Evolutionary conservation across 208 protist species (phyloP).

Genomic region (Willaertia magna): DNA sequence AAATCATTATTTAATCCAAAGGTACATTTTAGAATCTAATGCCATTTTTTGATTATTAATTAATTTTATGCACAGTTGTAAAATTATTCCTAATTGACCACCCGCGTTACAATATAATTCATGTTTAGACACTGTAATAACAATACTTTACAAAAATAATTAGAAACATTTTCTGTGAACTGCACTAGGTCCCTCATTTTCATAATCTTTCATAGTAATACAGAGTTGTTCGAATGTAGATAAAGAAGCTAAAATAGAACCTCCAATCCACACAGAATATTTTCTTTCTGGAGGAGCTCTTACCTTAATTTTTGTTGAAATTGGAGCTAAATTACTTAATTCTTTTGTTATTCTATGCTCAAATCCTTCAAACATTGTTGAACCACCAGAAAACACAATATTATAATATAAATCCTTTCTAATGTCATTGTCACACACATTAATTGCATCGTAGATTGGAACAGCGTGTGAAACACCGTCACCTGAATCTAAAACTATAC

Average conservation of each 20-base stretch:
- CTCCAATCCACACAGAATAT: slow-evolving; percentile 94
- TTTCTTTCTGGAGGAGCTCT: slow-evolving; percentile 84
- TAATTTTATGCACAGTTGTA: too few relatives aligned
- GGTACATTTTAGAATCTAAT: too few relatives aligned
- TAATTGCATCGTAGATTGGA: slow-evolving; percentile 42
- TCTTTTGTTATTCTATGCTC: slow-evolving; percentile 88
- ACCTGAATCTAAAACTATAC: background rate
- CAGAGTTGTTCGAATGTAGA: slow-evolving; percentile 69
- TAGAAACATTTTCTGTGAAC: too few relatives aligned
- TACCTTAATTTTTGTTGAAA: slow-evolving; percentile 90
- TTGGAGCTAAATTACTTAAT: slow-evolving; percentile 69
- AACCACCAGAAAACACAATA: slow-evolving; percentile 82
- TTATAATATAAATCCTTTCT: slow-evolving; percentile 85
- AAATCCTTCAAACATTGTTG: slow-evolving; percentile 88
- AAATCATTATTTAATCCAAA: too few relatives aligned
- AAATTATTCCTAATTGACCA: too few relatives aligned
- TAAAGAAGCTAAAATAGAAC: slow-evolving; percentile 73
- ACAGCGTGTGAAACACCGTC: background rate
- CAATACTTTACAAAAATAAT: too few relatives aligned
- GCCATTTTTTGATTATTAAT: too few relatives aligned
- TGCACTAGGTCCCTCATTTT: slow-evolving; percentile 68
- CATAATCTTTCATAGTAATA: slow-evolving; percentile 77
- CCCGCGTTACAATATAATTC: too few relatives aligned
- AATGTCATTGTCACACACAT: slow-evolving; percentile 85
- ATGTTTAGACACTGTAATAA: too few relatives aligned